Base-by-base conservation (phyloP, 192 early-diverging fungal genomes). In the Lunasporangiospora selenospora region DNA sequence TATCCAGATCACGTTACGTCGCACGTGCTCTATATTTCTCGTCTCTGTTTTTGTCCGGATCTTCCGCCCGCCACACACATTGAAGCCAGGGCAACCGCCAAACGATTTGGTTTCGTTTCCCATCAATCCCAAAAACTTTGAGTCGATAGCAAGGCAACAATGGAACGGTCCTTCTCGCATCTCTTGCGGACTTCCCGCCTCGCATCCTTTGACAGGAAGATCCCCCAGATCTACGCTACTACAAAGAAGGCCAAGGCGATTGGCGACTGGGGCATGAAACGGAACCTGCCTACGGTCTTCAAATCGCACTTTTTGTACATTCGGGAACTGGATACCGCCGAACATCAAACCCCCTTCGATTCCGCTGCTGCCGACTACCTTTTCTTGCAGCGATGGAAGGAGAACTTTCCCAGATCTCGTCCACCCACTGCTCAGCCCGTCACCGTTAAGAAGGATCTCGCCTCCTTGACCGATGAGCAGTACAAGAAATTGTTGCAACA, bases 181-280 rank as follows among this genome's bases (percentile, higher is more conserved):
- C 58, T 92, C 49, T 82, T 85, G 55, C 85, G 88, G 43, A 80
- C 85, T 63, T 92, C 91, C 19, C 81, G 81, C 60, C 75, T 91
- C 44, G 85, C 91, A 10, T 82, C 85, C 44, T 90, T 77, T 56
- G 88, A 92, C 62, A 77, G 81, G 41, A 73, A 66, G 44, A 78
- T 92, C 51, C 66, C 83, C 39, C 91, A 92, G 75, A 85, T 92
- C 55, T 92, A 92, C 62, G 85, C 84, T 16, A 86, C 89, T 29
- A 78, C 82, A 24, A 64, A 58, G 40, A 76, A 65, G 18, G 59
- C 71, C n/a, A 81, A 81, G 53, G 65, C 73, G 30, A 75, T 67
- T 37, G 88, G 88, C 16, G 87, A 90, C 58, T 92, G 89, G 89
- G 91, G 91, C 15, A 57, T 92, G 63, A 92, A 92, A 77, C 88